These are phyloP conservation scores for Blepharisma japonicum DNA, from an alignment of 73 alveolate species.

Conservation along the genomic window DNA sequence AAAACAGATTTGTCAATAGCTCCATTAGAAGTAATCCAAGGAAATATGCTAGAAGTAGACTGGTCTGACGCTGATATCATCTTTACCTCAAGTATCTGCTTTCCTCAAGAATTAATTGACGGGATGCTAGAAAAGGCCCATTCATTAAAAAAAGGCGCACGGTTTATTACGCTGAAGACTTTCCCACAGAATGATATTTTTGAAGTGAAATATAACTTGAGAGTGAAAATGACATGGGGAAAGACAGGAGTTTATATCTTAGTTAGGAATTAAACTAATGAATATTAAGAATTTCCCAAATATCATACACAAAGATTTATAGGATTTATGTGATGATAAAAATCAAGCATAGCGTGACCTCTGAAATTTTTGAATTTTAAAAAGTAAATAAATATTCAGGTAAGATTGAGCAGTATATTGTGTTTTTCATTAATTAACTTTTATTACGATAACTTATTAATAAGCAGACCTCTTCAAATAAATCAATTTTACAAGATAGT, in stretches of 20 bases:
- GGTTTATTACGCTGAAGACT: constrained; percentile 37
- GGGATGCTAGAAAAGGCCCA: constrained; percentile 30
- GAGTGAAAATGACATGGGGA: constrained; percentile 62
- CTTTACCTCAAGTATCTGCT: constrained; percentile 46
- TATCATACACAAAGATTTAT: no score
- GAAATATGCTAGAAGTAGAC: constrained; percentile 42
- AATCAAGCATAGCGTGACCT: no score
- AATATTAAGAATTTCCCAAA: no score
- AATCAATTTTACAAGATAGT: no score
- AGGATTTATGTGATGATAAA: no score
- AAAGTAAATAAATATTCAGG: no score
- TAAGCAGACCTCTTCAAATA: no score
- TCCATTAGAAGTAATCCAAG: constrained; percentile 33
- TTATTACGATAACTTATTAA: no score
- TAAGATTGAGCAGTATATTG: no score
- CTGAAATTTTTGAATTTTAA: no score
- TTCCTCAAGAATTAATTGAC: constrained; percentile 51
- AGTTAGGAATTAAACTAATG: neutral
- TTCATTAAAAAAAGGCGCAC: constrained; percentile 43
- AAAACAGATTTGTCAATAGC: neutral
- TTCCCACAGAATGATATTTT: constrained; percentile 32
- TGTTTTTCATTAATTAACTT: no score
- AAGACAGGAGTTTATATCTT: constrained; percentile 1
- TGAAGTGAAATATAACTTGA: constrained; percentile 26
- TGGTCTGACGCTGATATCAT: constrained; percentile 54